Evolutionary conservation across 2,329 filamentous ascomycete genomes (phyloP), one percentile per base, ranked within the genome.

Genomic region (Pseudogymnoascus sp.): DNA sequence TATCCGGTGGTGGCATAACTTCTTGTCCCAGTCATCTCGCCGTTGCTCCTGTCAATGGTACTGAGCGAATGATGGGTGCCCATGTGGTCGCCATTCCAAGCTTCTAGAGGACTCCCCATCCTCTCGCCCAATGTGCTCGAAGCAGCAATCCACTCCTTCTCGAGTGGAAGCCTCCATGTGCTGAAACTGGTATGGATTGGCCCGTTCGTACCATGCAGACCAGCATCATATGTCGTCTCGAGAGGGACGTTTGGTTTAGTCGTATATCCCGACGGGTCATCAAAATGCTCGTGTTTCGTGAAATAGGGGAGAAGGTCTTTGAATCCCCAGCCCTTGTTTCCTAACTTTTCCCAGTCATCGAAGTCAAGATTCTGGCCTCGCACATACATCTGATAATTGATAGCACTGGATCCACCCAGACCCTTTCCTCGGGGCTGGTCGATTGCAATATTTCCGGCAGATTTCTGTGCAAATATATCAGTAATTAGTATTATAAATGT

Each of bases 291-390:
- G 37, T 62, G 73, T 64, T 77, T 78, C 20, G 69, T 70, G 61
- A 78, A 73, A 60, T 78, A 79, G 2, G 74, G 76, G 2, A 72
- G 67, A n/a, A 80, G 67, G n/a, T 66, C 66, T 15, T 74, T 65
- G 67, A 72, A 76, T n/a, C 69, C 70, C 77, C 76, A 80, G 9
- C 75, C 75, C 1, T 68, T 62, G 38, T 77, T 78, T 0, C 76
- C 76, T 7, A 78, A 62, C 1, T 64, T 65, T n/a, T 68, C 69
- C 76, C 77, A 79, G 1, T 71, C 67, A 36, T 77, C 68, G 57
- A 75, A 74, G 25, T 75, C 73, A 1, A 66, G 60, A 5, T 66
- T 61, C 6, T 65, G 59, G 1, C 64, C 64, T 9, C 61, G 62
- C 12, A 65, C 63, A 37, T 66, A 65, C 68, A 72, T 72, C 22